phyloP scores from a whole-genome alignment of 2,329 filamentous ascomycete species.

The Claviceps africana region DNA sequence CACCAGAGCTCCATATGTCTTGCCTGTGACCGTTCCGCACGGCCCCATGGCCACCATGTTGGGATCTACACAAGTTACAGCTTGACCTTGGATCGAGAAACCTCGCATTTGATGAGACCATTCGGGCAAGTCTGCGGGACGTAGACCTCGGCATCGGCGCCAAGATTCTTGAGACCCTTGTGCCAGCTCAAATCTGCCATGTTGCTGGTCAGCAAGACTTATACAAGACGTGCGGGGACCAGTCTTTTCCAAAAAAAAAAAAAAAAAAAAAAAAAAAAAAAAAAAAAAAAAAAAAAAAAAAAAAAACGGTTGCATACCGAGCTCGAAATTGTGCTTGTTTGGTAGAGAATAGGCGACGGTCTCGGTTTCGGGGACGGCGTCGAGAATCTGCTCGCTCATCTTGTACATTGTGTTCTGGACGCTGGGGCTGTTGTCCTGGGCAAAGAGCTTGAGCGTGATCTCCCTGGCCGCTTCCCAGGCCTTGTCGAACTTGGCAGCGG shows the following conservation, averaged over 20 bases:
- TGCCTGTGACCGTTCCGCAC: too few relatives aligned
- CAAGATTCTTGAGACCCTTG: conserved; percentile 88
- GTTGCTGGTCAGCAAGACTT: neutral
- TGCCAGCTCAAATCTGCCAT: conserved; percentile 79
- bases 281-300: neutral
- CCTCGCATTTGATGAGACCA: conserved; percentile 87
- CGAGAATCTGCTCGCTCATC: conserved; percentile 82
- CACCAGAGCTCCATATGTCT: too few relatives aligned
- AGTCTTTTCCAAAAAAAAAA: too few relatives aligned
- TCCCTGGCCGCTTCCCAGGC: conserved; percentile 65
- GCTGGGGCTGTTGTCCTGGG: conserved; percentile 77
- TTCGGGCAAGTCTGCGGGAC: conserved; percentile 88
- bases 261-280: too few relatives aligned
- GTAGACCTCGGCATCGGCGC: conserved; percentile 89
- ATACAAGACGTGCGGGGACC: neutral
- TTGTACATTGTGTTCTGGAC: conserved; percentile 99
- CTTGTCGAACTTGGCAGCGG: conserved; percentile 55
- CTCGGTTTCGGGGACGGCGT: conserved; percentile 54
- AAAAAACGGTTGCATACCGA: conserved; percentile 40
- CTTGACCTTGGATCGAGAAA: conserved; percentile 38
- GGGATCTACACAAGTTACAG: neutral
- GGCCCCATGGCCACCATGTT: too few relatives aligned
- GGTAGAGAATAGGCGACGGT: conserved; percentile 72
- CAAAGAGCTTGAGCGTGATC: conserved; percentile 86
- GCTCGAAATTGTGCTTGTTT: conserved; percentile 98